phyloP scores from a whole-genome alignment of 495 filamentous ascomycete species.

The Penicillium fimorum region DNA sequence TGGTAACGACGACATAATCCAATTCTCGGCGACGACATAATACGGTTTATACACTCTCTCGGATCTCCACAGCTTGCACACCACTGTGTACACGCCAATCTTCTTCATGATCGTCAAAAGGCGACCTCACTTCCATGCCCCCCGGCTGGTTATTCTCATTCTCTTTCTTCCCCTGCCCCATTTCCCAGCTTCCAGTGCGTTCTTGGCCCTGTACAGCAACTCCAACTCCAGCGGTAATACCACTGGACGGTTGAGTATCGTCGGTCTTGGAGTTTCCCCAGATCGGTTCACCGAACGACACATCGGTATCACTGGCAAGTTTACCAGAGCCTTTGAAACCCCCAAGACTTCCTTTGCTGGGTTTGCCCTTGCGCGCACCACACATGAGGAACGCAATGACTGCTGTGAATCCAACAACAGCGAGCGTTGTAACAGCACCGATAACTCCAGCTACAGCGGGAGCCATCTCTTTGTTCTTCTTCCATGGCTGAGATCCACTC shows the following conservation, averaged over 20 bases:
- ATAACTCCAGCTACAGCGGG: conserved; percentile 56
- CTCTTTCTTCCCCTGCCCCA: conserved; percentile 34
- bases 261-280: conserved; percentile 27
- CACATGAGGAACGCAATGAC: conserved; percentile 40
- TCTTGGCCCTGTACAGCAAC: conserved; percentile 41
- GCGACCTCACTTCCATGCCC: conserved; percentile 4
- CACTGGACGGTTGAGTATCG: conserved; percentile 15
- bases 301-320: conserved; percentile 50
- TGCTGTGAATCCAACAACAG: conserved; percentile 27
- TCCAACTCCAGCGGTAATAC: conserved; percentile 22
- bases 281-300: conserved; percentile 36
- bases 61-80: conserved; percentile 31
- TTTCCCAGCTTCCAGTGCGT: conserved; percentile 54
- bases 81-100: conserved; percentile 33
- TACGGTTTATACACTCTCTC: conserved; percentile 35
- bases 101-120: conserved; percentile 27
- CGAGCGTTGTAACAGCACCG: conserved; percentile 47
- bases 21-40: conserved; percentile 17
- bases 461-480: conserved; percentile 20
- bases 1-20: neutral
- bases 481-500: neutral
- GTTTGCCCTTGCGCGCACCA: conserved; percentile 35
- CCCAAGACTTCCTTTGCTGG: conserved; percentile 28
- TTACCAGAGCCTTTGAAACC: conserved; percentile 52
- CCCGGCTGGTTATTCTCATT: conserved; percentile 5